phyloP scores from a whole-genome alignment of 2,329 filamentous ascomycete species.

The Boeremia lycopersici region DNA sequence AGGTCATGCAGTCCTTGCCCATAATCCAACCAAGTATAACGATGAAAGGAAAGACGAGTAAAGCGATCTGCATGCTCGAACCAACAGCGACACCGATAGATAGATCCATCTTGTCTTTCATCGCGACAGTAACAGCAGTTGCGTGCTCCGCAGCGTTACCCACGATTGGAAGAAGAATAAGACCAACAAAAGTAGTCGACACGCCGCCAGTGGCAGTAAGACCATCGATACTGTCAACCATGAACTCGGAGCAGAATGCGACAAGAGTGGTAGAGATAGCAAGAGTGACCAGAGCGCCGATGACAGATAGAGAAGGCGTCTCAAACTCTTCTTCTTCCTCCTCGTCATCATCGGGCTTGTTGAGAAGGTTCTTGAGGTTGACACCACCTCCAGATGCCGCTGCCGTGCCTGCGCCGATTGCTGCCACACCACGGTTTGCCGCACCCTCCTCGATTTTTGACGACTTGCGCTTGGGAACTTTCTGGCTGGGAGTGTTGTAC shows the following conservation, averaged over 20 bases:
- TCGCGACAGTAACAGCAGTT: slow-evolving; percentile 65
- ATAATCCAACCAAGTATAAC: slow-evolving; percentile 67
- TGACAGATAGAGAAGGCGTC: slow-evolving; percentile 76
- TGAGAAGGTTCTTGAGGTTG: slow-evolving; percentile 55
- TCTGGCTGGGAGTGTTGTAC: slow-evolving; percentile 80
- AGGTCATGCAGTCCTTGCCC: slow-evolving; percentile 67
- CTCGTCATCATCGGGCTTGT: slow-evolving; percentile 41
- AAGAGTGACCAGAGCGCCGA: slow-evolving; percentile 75
- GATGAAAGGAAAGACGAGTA: slow-evolving; percentile 65
- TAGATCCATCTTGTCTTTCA: slow-evolving; percentile 73
- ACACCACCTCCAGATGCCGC: slow-evolving; percentile 57
- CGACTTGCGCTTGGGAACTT: slow-evolving; percentile 66
- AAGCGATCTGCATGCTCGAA: slow-evolving; percentile 68
- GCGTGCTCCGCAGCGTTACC: slow-evolving; percentile 71
- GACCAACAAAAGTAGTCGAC: slow-evolving; percentile 66
- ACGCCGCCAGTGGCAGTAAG: slow-evolving; percentile 57
- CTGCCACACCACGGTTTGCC: slow-evolving; percentile 56
- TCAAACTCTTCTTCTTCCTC: slow-evolving; percentile 71
- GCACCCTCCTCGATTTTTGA: slow-evolving; percentile 58
- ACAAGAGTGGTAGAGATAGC: slow-evolving; percentile 77
- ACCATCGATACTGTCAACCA: slow-evolving; percentile 65
- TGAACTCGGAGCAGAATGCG: slow-evolving; percentile 74
- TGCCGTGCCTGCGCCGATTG: slow-evolving; percentile 59
- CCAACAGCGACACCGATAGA: slow-evolving; percentile 70
- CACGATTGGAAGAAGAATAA: slow-evolving; percentile 69